Base-by-base conservation (phyloP, 2,329 filamentous ascomycete species). In the Aspergillus nomiae region DNA sequence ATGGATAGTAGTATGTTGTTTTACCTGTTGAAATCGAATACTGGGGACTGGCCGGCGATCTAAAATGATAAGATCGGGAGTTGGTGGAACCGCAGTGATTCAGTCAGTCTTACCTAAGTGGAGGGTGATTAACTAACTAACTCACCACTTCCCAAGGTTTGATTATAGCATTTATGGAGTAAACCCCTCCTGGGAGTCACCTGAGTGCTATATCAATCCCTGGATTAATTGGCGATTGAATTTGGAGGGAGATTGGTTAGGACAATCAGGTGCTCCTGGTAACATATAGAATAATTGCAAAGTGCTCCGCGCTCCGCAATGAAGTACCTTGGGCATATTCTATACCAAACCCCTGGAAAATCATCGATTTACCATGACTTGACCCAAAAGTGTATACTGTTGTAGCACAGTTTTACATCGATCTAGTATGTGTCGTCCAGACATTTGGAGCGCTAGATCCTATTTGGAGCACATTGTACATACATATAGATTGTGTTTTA, bases 71-170 rank as follows among this genome's bases (percentile, higher is more conserved):
- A 56, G 41, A 34, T 43, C n/a, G 46, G 41, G 32, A 30, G 48
- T 19, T 53, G 26, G 51, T 55, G 51, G 32, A 32, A 38, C 32
- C 21, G 3, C 32, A 11, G 21, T 24, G 32, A 55, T 55, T 26
- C 6, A 48, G 19, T 41, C 50, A 54, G 32, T 24, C 51, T 55
- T 55, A 55, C 51, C 51, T 55, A 55, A 55, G 51, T 55, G 51
- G 21, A 26, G 24, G 32, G 24, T 19, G 21, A 55, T 38, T 36
- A 50, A 12, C 21, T 53, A 21, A 55, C 51, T 53, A 21, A 55
- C 51, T 38, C 32, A 24, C 7, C 14, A 34, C 11, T 36, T 24
- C 51, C 16, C 34, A 38, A 38, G 51, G 51, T 14, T 54, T 30
- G 32, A 21, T 5, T 16, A 16, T 16, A 19, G 26, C 10, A 16